These are phyloP conservation scores for Pichia membranifaciens DNA, from an alignment of 805 yeast genomes.

Conservation along the genomic window DNA sequence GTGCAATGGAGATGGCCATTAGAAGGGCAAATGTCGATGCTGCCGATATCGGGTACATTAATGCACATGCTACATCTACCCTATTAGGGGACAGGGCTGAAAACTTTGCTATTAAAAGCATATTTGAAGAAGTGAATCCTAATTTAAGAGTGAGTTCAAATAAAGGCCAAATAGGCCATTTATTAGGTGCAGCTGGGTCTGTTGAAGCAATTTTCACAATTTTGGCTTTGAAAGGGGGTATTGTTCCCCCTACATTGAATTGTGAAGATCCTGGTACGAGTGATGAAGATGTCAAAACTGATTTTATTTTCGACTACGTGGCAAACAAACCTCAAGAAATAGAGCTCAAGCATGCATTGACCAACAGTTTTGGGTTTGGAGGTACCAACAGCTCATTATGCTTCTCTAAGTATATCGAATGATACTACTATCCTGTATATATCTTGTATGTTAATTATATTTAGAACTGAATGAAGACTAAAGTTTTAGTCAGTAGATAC, in stretches of 20 bases:
- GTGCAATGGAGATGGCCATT: slow-evolving; percentile 78
- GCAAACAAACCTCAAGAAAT: slow-evolving; percentile 36
- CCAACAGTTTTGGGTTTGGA: slow-evolving; percentile 96
- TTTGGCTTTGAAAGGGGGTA: slow-evolving; percentile 49
- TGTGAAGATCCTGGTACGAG: slow-evolving; percentile 48
- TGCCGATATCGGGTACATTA: slow-evolving; percentile 61
- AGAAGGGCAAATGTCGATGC: slow-evolving; percentile 43
- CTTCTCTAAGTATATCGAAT: slow-evolving; percentile 32
- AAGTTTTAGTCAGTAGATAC: slow-evolving; percentile 24
- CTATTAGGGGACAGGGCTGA: slow-evolving; percentile 86
- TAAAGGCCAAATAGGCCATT: slow-evolving; percentile 90
- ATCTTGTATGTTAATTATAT: background rate
- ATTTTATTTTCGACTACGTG: slow-evolving; percentile 54
- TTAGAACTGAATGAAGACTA: slow-evolving; percentile 3
- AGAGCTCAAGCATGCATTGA: slow-evolving; percentile 53
- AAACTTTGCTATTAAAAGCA: slow-evolving; percentile 57
- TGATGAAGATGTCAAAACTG: slow-evolving; percentile 35
- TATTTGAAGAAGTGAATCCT: slow-evolving; percentile 38
- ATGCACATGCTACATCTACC: slow-evolving; percentile 98
- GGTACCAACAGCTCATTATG: slow-evolving; percentile 84
- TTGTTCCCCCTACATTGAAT: slow-evolving; percentile 79
- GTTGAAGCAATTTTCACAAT: slow-evolving; percentile 83
- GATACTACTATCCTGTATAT: background rate
- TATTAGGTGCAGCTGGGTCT: slow-evolving; percentile 94
- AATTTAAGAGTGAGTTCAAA: slow-evolving; percentile 64